Percentiles rank a stretch among this genome's conserved stretches.
Evolutionary conservation across 139 green algal genomes (phyloP).

Genomic region (Dunaliella primolecta): DNA sequence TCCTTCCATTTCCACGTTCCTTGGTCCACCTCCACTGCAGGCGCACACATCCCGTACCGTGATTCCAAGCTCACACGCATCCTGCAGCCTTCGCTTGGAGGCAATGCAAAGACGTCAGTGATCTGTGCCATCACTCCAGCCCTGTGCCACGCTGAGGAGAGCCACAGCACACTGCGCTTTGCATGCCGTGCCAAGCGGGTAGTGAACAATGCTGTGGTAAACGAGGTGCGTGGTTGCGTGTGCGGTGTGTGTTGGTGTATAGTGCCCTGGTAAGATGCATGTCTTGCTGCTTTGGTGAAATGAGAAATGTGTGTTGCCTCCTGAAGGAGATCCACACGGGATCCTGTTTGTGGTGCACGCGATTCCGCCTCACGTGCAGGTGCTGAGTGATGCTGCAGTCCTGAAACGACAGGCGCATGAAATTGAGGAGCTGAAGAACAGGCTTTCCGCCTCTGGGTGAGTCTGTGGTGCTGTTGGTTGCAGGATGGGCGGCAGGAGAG

Average conservation of each 20-base stretch:
- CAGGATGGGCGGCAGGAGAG: background rate
- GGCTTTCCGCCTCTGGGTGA: slow-evolving; percentile 47
- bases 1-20: no score
- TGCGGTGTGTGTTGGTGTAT: background rate
- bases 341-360: no score
- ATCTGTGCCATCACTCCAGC: slow-evolving; percentile 92
- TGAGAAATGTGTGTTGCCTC: no score
- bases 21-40: slow-evolving; percentile 36
- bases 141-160: slow-evolving; percentile 80
- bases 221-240: slow-evolving; percentile 72
- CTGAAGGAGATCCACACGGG: no score
- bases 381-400: slow-evolving; percentile 73
- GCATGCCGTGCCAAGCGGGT: slow-evolving; percentile 88
- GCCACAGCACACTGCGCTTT: slow-evolving; percentile 89
- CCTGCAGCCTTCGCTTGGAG: slow-evolving; percentile 89
- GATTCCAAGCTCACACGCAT: slow-evolving; percentile 91
- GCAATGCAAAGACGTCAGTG: slow-evolving; percentile 95
- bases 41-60: slow-evolving; percentile 82
- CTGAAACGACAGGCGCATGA: slow-evolving; percentile 91
- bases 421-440: slow-evolving; percentile 71
- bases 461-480: background rate
- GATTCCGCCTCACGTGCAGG: no score
- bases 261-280: background rate
- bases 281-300: no score
- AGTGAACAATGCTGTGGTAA: slow-evolving; percentile 87